phyloP scores from a whole-genome alignment of 2,329 filamentous ascomycete species.

The Penicillium sp. region DNA sequence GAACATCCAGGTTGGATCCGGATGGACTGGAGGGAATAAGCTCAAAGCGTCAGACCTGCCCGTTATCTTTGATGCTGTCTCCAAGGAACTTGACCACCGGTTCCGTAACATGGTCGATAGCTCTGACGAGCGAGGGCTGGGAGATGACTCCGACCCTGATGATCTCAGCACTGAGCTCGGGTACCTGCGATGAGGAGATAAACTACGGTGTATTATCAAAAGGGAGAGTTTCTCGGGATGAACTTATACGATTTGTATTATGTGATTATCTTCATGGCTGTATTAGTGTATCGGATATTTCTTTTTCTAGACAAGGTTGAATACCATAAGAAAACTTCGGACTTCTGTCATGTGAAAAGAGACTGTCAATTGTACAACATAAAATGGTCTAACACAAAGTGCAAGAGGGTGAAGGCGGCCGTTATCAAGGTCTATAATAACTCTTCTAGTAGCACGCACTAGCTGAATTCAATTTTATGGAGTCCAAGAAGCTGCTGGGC shows the following conservation, averaged over 20 bases:
- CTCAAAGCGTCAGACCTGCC: constrained; percentile 17
- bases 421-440: background rate
- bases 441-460: background rate
- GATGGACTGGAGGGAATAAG: constrained; percentile 9
- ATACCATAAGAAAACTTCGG: background rate
- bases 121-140: constrained; percentile 25
- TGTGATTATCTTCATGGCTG: background rate
- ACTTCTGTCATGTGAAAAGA: background rate
- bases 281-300: background rate
- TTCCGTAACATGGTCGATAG: constrained; percentile 24
- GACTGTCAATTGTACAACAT: background rate
- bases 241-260: background rate
- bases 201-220: background rate
- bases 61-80: constrained; percentile 18
- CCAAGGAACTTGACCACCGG: constrained; percentile 15
- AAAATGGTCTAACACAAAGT: background rate
- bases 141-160: background rate
- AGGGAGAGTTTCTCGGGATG: background rate
- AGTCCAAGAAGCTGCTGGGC: background rate
- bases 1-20: constrained; percentile 17
- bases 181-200: background rate
- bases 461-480: background rate
- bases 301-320: background rate
- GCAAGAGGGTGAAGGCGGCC: background rate
- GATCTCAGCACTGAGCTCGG: background rate